Base-by-base conservation (phyloP, 164 flowering plant genomes). In the Aristolochia californica region DNA sequence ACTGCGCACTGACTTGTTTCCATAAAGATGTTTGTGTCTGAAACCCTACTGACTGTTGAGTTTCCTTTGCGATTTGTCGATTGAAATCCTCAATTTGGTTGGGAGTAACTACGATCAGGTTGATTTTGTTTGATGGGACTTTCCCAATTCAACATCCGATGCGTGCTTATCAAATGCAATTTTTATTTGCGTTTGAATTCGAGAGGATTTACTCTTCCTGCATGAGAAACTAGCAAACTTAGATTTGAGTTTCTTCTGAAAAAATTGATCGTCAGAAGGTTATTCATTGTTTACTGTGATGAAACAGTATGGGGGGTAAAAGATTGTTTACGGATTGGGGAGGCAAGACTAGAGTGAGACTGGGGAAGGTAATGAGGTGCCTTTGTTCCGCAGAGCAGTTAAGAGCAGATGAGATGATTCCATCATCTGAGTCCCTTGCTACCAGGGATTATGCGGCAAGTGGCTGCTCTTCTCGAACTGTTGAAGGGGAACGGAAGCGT, bases 361-460 rank as follows among this genome's bases (percentile, higher is more conserved):
- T 83, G 61, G 25, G 51, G 59, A 82, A 73, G 77, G 79, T 82
- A 76, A 77, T 89, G 77, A 80, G 77, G 74, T 87, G 95, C 66
- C 72, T 88, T 55, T 75, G 81, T 56, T 79, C 89, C 0, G 88
- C 82, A 51, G 85, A 83, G 66, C 82, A 79, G 49, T 43, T 79
- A 17, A 59, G 52, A 60, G 76, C 44, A 24, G 85, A 84, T 66
- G 95, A 80, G 58, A 68, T 66, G 48, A 67, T 47, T 64, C 73
- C 72, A 28, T 86, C 96, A 12, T 82, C 89, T 2, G 95, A 91
- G 59, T 84, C 95, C 40, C 70, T 86, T 43, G 91, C 94, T 0
- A 83, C 91, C 24, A 72, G 94, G 61, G 98, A 91, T 62, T 83
- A 74, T 65, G 80, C 94, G 17, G 93, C 84, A 5, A 79, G 91